Percentiles rank a stretch among this genome's conserved stretches.
These are phyloP conservation scores for Ziziphus jujuba DNA, from an alignment of 306 rosid genomes.

Conservation along the genomic window DNA sequence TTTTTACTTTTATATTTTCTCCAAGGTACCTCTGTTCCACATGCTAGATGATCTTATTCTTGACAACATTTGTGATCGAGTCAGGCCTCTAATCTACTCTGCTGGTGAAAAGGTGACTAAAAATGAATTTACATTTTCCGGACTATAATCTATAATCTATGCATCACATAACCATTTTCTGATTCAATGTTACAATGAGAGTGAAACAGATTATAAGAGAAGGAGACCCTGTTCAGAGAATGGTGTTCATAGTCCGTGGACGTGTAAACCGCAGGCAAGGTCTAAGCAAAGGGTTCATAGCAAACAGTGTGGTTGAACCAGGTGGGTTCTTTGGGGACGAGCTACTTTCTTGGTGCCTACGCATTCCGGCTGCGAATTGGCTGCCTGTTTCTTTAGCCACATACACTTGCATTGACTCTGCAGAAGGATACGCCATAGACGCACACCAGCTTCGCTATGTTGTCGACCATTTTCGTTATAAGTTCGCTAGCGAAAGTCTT, in stretches of 20 bases:
- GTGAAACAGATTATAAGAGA: constrained; percentile 35
- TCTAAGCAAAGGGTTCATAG: constrained; percentile 30
- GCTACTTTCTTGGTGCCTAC: constrained; percentile 45
- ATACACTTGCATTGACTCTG: constrained; percentile 20
- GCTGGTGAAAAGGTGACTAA: constrained; percentile 36
- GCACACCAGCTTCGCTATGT: constrained; percentile 30
- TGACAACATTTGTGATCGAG: constrained; percentile 38
- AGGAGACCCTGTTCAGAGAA: constrained; percentile 43
- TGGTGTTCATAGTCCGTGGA: constrained; percentile 37
- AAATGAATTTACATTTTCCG: neutral
- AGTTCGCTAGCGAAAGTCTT: constrained; percentile 20
- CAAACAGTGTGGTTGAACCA: constrained; percentile 26
- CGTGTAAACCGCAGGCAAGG: constrained; percentile 32
- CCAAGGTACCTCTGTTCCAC: constrained; percentile 40
- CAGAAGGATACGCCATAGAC: constrained; percentile 29
- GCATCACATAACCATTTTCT: no score
- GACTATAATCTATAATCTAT: no score
- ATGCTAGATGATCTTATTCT: constrained; percentile 37
- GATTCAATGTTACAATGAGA: no score
- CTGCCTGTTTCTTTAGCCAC: constrained; percentile 40
- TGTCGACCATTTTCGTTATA: constrained; percentile 33
- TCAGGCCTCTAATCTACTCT: constrained; percentile 32
- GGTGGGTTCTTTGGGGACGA: constrained; percentile 44
- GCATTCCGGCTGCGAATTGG: constrained; percentile 15
- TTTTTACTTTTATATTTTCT: neutral